phyloP scores from a whole-genome alignment of 2,329 filamentous ascomycete species.

The Zopfia rhizophila region DNA sequence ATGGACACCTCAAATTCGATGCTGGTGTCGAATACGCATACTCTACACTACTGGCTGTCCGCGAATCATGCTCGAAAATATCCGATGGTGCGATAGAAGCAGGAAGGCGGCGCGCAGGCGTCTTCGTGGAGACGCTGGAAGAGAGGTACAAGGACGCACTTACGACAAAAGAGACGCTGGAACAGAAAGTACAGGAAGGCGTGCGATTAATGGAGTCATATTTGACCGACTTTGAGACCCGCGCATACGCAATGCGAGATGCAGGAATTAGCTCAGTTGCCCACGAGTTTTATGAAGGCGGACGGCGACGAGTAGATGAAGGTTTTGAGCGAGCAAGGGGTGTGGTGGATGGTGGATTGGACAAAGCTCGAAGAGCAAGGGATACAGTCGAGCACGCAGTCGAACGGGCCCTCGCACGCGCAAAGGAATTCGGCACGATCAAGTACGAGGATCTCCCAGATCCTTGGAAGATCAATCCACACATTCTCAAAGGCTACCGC shows the following conservation, averaged over 20 bases:
- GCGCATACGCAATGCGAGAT: constrained; percentile 82
- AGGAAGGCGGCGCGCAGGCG: constrained; percentile 81
- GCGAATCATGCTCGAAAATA: constrained; percentile 86
- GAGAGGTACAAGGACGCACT: constrained; percentile 86
- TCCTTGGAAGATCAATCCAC: constrained; percentile 94
- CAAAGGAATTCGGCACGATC: constrained; percentile 83
- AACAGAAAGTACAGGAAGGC: constrained; percentile 89
- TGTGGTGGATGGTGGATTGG: constrained; percentile 82
- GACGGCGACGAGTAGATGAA: constrained; percentile 82
- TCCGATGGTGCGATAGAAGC: constrained; percentile 91
- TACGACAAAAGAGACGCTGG: constrained; percentile 83
- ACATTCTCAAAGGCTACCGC: constrained; percentile 91
- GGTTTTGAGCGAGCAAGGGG: constrained; percentile 78
- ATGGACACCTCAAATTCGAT: constrained; percentile 85
- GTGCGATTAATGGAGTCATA: constrained; percentile 88
- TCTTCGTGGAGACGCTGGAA: constrained; percentile 94
- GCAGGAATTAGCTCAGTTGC: constrained; percentile 79
- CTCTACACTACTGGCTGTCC: constrained; percentile 84
- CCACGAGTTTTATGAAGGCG: constrained; percentile 78
- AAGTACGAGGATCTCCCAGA: constrained; percentile 88
- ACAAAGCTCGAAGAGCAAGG: constrained; percentile 83
- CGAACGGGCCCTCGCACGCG: constrained; percentile 77
- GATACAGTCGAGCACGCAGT: constrained; percentile 86
- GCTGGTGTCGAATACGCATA: constrained; percentile 86
- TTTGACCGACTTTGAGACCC: constrained; percentile 83